phyloP scores from a whole-genome alignment of 148 eudicot species.

The Beta vulgaris region DNA sequence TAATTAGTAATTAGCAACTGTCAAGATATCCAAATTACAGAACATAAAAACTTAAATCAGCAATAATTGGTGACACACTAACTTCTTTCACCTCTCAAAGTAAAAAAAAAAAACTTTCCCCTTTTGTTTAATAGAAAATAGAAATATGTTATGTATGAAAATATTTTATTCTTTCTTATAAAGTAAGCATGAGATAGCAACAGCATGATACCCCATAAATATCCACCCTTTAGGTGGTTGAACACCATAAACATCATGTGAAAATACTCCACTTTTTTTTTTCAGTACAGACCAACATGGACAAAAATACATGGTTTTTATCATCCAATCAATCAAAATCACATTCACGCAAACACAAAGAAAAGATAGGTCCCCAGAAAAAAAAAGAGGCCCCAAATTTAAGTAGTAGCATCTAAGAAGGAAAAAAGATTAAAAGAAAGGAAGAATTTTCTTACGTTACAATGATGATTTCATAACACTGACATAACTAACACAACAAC shows the following conservation, averaged over 20 bases:
- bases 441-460: neutral
- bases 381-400: neutral
- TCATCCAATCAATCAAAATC: slow-evolving; percentile 16
- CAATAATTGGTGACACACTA: too few relatives aligned
- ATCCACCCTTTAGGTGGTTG: slow-evolving; percentile 19
- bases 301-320: slow-evolving; percentile 4
- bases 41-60: too few relatives aligned
- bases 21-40: too few relatives aligned
- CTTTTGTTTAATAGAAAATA: neutral
- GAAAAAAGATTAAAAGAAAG: neutral
- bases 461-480: neutral
- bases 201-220: slow-evolving; percentile 5
- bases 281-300: neutral
- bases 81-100: too few relatives aligned
- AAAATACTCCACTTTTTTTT: slow-evolving; percentile 4
- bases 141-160: neutral
- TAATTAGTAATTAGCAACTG: too few relatives aligned
- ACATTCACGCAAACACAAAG: neutral
- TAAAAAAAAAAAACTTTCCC: too few relatives aligned
- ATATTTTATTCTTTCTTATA: too few relatives aligned
- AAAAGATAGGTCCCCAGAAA: neutral
- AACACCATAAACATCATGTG: slow-evolving; percentile 28
- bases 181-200: neutral
- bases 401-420: neutral
- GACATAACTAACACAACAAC: slow-evolving; percentile 1